A percentile compares a stretch with the other conserved stretches of the same genome.
These are phyloP conservation scores for Blastomyces silverae DNA, from an alignment of 2,329 filamentous ascomycete species.

Conservation along the genomic window DNA sequence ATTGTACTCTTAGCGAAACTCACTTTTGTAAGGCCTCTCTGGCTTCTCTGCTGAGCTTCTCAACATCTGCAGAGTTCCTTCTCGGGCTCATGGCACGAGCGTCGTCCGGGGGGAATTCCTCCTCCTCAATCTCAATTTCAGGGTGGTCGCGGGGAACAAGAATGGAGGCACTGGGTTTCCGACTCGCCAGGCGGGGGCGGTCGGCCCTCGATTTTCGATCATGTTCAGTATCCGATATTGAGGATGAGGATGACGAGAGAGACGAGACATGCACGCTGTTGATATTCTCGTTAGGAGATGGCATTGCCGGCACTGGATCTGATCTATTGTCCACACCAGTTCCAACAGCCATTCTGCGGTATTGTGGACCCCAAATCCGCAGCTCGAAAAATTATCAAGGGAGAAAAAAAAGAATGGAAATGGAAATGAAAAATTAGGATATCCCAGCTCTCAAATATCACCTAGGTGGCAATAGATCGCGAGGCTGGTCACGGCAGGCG, in stretches of 20 bases:
- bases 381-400: conserved; percentile 6
- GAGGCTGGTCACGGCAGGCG: conserved; percentile 9
- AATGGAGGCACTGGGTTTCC: conserved; percentile 75
- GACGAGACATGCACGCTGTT: conserved; percentile 38
- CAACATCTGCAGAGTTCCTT: conserved; percentile 82
- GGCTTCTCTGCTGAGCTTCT: conserved; percentile 77
- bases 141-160: conserved; percentile 72
- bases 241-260: conserved; percentile 43
- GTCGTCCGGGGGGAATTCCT: conserved; percentile 76
- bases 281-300: conserved; percentile 33
- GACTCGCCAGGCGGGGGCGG: conserved; percentile 62
- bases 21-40: conserved; percentile 58
- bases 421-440: background rate
- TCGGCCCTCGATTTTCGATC: conserved; percentile 42
- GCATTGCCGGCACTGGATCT: conserved; percentile 36
- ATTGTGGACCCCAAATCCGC: conserved; percentile 4
- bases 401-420: conserved; percentile 6
- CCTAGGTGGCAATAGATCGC: conserved; percentile 1
- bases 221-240: conserved; percentile 43
- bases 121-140: conserved; percentile 64
- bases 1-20: conserved; percentile 28
- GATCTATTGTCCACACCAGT: conserved; percentile 34
- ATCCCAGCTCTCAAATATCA: background rate
- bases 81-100: conserved; percentile 91
- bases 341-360: conserved; percentile 32